Evolutionary conservation across 1,284 basidiomycete genomes (phyloP).

Genomic region (Malassezia slooffiae): DNA sequence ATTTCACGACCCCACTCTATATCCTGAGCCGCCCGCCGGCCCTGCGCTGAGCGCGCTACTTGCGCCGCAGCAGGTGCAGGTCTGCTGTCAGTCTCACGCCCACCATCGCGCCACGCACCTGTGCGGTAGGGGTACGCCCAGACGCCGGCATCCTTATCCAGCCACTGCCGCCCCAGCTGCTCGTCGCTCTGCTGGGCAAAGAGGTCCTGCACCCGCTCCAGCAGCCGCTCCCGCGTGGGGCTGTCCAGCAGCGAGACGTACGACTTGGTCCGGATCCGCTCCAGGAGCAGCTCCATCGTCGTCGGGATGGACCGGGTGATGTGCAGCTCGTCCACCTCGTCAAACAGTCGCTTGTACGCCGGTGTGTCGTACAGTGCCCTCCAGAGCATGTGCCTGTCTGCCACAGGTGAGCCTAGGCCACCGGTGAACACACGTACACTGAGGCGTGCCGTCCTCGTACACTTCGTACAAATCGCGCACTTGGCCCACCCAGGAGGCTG

Average conservation of each 20-base stretch:
- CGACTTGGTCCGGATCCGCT: constrained; percentile 27
- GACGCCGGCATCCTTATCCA: constrained; percentile 31
- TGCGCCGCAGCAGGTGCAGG: constrained; percentile 7
- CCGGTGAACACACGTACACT: constrained; percentile 24
- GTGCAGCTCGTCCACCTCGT: constrained; percentile 17
- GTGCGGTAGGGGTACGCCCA: constrained; percentile 26
- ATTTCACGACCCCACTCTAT: no score
- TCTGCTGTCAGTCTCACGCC: constrained; percentile 8
- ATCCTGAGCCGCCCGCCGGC: no score
- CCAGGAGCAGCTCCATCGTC: constrained; percentile 23
- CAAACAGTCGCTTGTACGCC: constrained; percentile 16
- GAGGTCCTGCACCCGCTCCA: constrained; percentile 10
- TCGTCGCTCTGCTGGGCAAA: constrained; percentile 21
- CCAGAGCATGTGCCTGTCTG: constrained; percentile 37
- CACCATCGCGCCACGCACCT: constrained; percentile 9
- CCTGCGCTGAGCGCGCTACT: no score
- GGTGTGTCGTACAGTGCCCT: constrained; percentile 30
- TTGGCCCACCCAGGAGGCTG: constrained; percentile 36
- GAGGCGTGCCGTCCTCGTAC: constrained; percentile 32
- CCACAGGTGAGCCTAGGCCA: background rate
- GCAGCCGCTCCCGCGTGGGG: constrained; percentile 20
- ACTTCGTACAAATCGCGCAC: constrained; percentile 33
- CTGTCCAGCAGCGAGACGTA: constrained; percentile 32
- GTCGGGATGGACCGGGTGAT: constrained; percentile 28
- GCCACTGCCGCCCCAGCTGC: constrained; percentile 26